Evolutionary conservation across 2,329 filamentous ascomycete genomes (phyloP).

Genomic region (Ciborinia camelliae): DNA sequence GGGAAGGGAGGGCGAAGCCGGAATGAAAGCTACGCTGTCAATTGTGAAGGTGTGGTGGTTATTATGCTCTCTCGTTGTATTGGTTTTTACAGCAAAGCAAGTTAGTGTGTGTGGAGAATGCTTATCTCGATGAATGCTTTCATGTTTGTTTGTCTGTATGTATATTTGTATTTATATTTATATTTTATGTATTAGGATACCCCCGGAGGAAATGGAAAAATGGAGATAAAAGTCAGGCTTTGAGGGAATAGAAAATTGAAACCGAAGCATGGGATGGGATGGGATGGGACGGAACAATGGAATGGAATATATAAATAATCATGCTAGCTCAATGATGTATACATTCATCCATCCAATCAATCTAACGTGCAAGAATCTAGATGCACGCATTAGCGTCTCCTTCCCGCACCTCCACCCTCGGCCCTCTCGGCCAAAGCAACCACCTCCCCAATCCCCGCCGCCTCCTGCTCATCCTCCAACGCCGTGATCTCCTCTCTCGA

Average conservation of each 20-base stretch:
- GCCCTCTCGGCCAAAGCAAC: slow-evolving; percentile 64
- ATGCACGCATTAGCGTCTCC: slow-evolving; percentile 28
- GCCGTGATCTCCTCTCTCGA: slow-evolving; percentile 88
- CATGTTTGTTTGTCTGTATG: neutral
- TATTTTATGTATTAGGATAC: neutral
- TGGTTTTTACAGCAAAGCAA: too few relatives aligned
- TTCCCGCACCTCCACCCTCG: slow-evolving; percentile 27
- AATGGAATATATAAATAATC: neutral
- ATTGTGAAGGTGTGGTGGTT: too few relatives aligned
- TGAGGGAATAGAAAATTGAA: neutral
- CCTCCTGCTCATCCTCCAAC: slow-evolving; percentile 94
- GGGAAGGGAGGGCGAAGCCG: too few relatives aligned
- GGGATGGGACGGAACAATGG: neutral
- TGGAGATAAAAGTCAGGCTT: too few relatives aligned
- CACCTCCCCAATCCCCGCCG: slow-evolving; percentile 80
- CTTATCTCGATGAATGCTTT: too few relatives aligned
- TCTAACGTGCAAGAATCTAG: neutral
- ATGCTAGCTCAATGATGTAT: neutral
- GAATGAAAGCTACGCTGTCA: too few relatives aligned
- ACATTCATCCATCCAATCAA: neutral
- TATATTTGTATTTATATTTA: neutral
- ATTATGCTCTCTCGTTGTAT: too few relatives aligned
- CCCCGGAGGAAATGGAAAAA: neutral
- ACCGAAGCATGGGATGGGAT: neutral
- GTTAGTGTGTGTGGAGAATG: too few relatives aligned